These are phyloP conservation scores for Diaporthe aspalathi DNA, from an alignment of 2,329 filamentous ascomycete genomes.

Conservation along the genomic window DNA sequence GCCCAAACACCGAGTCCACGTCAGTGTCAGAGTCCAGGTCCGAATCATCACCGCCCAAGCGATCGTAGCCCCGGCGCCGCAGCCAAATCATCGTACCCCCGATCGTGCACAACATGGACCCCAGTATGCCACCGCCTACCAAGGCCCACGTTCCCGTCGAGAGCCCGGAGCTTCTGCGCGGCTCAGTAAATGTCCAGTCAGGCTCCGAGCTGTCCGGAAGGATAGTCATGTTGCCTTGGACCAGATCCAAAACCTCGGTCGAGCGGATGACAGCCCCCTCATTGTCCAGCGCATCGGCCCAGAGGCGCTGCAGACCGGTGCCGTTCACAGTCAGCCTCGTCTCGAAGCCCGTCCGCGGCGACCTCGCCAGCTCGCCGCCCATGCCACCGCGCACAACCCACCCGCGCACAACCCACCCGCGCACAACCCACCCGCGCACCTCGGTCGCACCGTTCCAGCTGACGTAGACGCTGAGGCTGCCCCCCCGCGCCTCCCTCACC, in stretches of 20 bases:
- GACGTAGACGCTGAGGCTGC: constrained; percentile 42
- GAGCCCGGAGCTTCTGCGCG: not conserved
- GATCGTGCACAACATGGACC: not conserved
- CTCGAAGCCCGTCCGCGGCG: constrained; percentile 37
- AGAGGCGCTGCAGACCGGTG: constrained; percentile 24
- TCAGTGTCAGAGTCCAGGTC: constrained; percentile 33
- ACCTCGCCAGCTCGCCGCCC: constrained; percentile 23
- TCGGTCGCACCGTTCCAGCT: constrained; percentile 52
- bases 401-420: too few relatives aligned
- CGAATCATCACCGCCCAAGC: constrained; percentile 29
- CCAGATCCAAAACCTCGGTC: constrained; percentile 42
- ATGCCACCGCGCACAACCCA: too few relatives aligned
- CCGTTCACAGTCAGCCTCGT: constrained; percentile 30
- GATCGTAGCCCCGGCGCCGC: constrained; percentile 21
- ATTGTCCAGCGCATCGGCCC: constrained; percentile 37
- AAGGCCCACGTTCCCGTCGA: not conserved
- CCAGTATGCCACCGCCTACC: constrained; percentile 9
- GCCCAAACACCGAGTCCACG: constrained; percentile 21
- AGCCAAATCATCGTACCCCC: constrained; percentile 9
- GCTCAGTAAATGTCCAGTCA: not conserved
- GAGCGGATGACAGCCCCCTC: constrained; percentile 42
- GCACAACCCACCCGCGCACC: constrained; percentile 41
- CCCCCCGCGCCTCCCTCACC: constrained; percentile 37
- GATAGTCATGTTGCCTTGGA: constrained; percentile 23
- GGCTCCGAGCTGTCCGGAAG: constrained; percentile 10